Conservation (phyloP, 2,329 filamentous ascomycete species). For the Onygenales sp. region DNA sequence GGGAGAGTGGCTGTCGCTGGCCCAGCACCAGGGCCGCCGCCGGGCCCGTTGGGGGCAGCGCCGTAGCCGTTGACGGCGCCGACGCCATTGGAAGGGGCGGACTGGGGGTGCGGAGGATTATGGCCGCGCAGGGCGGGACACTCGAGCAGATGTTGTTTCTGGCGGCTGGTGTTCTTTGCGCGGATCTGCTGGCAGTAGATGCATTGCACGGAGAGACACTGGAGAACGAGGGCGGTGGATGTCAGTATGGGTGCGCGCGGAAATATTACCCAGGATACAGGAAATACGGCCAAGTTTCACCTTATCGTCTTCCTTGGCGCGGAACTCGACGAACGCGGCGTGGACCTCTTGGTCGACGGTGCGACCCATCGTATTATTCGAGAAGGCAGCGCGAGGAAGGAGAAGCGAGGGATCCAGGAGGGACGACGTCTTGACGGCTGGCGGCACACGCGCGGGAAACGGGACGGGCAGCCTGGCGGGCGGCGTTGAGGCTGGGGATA, state of each 20-base stretch:
- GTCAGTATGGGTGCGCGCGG: constrained; percentile 28
- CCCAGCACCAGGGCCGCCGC: constrained; percentile 21
- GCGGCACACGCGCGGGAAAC: constrained; percentile 11
- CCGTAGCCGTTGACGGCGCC: constrained; percentile 33
- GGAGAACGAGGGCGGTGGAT: constrained; percentile 16
- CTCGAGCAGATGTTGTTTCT: constrained; percentile 43
- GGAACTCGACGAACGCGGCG: constrained; percentile 44
- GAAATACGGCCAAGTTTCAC: constrained; percentile 26
- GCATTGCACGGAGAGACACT: constrained; percentile 45
- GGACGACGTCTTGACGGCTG: constrained; percentile 11
- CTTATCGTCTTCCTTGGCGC: constrained; percentile 45
- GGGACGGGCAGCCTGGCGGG: constrained; percentile 6
- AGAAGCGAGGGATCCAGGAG: constrained; percentile 12
- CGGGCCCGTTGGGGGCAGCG: constrained; percentile 29
- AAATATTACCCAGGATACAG: constrained; percentile 25
- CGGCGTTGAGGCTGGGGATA: background rate
- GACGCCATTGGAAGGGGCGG: constrained; percentile 32
- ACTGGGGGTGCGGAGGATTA: constrained; percentile 33
- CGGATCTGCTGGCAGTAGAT: constrained; percentile 45
- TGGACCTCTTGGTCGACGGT: constrained; percentile 45
- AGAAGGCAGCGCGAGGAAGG: constrained; percentile 10
- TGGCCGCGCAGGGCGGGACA: constrained; percentile 40
- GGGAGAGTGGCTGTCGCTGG: constrained; percentile 26
- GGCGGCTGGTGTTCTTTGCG: constrained; percentile 44
- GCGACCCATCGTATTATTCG: constrained; percentile 34